Evolutionary conservation across 2,329 filamentous ascomycete genomes (phyloP).

Genomic region (Acrocalymma vagum): DNA sequence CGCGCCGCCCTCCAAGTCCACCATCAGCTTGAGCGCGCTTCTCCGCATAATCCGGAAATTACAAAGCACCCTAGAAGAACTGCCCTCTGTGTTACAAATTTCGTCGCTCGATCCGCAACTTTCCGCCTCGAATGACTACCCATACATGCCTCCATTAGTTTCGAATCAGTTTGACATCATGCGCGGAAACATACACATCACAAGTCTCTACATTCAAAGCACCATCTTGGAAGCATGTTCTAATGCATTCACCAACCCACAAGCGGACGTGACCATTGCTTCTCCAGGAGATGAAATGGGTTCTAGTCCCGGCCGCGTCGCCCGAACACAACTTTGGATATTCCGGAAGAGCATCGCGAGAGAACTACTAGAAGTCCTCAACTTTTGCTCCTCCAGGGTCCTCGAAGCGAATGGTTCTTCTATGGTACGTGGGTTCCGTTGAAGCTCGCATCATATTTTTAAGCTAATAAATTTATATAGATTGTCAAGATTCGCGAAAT

Average conservation of each 20-base stretch:
- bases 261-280: conserved; percentile 1
- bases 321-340: conserved; percentile 22
- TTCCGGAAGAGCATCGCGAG: conserved; percentile 21
- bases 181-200: conserved; percentile 24
- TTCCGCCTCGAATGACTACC: conserved; percentile 1
- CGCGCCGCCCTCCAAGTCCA: conserved; percentile 8
- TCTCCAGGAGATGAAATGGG: conserved; percentile 12
- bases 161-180: conserved; percentile 22
- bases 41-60: conserved; percentile 21
- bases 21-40: conserved; percentile 13
- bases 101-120: conserved; percentile 14
- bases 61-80: conserved; percentile 16
- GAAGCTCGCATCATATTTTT: too few species aligned
- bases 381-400: conserved; percentile 19
- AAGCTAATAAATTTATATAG: conserved; percentile 6
- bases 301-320: conserved; percentile 7
- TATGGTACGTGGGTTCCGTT: conserved; percentile 11
- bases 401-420: conserved; percentile 23
- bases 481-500: conserved; percentile 27
- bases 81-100: conserved; percentile 16
- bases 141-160: neutral
- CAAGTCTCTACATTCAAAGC: conserved; percentile 23
- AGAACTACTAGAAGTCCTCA: conserved; percentile 22
- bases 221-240: conserved; percentile 23
- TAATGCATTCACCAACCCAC: conserved; percentile 14